Base-by-base conservation (phyloP, 371 early-diverging fungal genomes). In the Basidiobolus heterosporus region DNA sequence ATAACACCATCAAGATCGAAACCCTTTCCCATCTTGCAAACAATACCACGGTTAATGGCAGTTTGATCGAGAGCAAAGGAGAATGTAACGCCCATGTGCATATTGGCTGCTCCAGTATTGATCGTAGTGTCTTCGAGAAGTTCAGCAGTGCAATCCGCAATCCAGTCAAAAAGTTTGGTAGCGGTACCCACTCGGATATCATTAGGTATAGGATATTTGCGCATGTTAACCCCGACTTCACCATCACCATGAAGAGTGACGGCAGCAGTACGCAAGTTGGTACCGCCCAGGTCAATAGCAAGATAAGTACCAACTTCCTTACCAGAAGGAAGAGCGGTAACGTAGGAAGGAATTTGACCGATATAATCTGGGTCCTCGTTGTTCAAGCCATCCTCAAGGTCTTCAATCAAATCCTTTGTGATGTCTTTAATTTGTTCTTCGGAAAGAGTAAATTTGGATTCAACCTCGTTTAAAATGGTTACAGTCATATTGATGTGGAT, bases 211-310 rank as follows among this genome's bases (percentile, higher is more conserved):
- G 77, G 71, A 59, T 74, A 82, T 65, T 86, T 84, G 49, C 80
- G 72, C 62, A 88, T 87, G 49, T 62, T 69, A 37, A 81, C 71
- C n/a, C 57, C 59, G 38, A 76, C 61, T 47, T 76, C 64, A 46
- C 86, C 82, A 49, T 72, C 64, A 37, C 91, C 92, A 43, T 73
- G 59, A 0, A 89, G 61, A 38, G 67, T 70, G 22, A 87, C 82
- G 42, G 78, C 76, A 51, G 83, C 80, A 4, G 89, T 85, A 39
- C 93, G 82, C 51, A 92, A 72, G 60, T 92, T 88, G 52, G 90
- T 86, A 38, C 93, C 95, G 42, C 92, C 93, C 46, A 92, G 67
- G 64, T 94, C 95, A 37, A 94, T 67, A 17, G 91, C 86, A 18
- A 94, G 65, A 66, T 72, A 89, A 24, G 75, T 74, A 30, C 91